Conservation (phyloP, 2,329 filamentous ascomycete species). For the Ustulina deusta region DNA sequence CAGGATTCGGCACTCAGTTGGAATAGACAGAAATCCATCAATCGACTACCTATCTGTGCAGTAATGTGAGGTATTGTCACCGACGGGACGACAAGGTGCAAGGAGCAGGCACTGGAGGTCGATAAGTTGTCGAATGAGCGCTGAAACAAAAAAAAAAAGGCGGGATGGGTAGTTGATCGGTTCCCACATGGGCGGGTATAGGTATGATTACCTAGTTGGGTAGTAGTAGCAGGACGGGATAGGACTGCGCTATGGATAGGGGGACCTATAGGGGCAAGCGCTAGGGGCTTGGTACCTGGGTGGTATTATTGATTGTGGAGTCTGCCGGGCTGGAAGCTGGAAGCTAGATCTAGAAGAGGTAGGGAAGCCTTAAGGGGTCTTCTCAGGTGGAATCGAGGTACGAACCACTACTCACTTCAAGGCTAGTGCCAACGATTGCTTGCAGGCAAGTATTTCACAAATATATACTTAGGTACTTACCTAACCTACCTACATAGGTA, state of each 20-base stretch:
- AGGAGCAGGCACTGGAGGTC: neutral
- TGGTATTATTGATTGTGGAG: constrained; percentile 15
- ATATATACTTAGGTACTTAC: neutral
- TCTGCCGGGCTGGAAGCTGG: neutral
- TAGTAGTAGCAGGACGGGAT: too few relatives aligned
- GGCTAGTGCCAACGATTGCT: too few relatives aligned
- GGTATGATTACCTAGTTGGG: constrained; percentile 9
- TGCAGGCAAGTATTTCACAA: neutral
- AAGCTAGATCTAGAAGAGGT: neutral
- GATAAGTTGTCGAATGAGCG: constrained; percentile 5
- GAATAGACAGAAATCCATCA: constrained; percentile 7
- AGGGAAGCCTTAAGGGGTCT: neutral
- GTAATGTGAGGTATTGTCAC: neutral
- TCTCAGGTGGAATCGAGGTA: neutral
- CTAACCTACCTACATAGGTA: too few relatives aligned
- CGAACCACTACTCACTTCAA: too few relatives aligned
- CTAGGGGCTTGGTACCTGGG: neutral
- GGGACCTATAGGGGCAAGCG: constrained; percentile 1
- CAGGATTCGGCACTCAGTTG: neutral
- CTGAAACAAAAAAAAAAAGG: constrained; percentile 24
- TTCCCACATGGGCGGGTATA: constrained; percentile 14
- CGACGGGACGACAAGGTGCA: neutral
- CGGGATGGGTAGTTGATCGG: constrained; percentile 8
- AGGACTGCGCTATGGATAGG: constrained; percentile 10
- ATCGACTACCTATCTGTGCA: neutral